Conservation (phyloP, 2,329 filamentous ascomycete species). For the Alternaria infectoria region DNA sequence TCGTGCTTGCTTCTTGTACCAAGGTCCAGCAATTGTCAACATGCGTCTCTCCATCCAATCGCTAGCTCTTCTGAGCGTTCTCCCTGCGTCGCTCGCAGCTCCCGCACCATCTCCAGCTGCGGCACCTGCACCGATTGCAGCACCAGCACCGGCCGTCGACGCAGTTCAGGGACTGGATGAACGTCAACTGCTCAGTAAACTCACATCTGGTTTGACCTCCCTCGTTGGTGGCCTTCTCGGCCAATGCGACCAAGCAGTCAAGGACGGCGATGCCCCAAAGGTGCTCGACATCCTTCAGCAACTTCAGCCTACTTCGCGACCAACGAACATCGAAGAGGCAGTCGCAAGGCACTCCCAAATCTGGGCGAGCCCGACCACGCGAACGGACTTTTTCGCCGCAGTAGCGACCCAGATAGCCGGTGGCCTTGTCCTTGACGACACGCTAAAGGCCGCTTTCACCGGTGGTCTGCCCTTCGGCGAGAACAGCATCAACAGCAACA, state of each 20-base stretch:
- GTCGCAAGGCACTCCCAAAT: constrained; percentile 13
- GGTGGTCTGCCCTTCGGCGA: constrained; percentile 25
- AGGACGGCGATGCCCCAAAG: constrained; percentile 15
- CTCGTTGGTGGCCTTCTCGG: constrained; percentile 15
- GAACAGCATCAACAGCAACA: constrained; percentile 32
- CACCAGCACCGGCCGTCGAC: not conserved
- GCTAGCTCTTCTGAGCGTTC: constrained; percentile 18
- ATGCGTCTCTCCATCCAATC: constrained; percentile 16
- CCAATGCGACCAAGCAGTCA: constrained; percentile 19
- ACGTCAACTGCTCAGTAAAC: constrained; percentile 15
- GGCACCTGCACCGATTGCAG: constrained; percentile 1
- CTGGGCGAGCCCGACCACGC: constrained; percentile 24
- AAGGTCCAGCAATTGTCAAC: not conserved
- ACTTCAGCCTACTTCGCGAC: constrained; percentile 21
- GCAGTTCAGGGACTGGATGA: constrained; percentile 9
- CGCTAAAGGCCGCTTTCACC: constrained; percentile 16
- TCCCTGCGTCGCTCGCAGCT: constrained; percentile 11
- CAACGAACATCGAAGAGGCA: constrained; percentile 21
- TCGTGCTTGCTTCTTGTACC: not conserved
- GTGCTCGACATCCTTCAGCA: constrained; percentile 19
- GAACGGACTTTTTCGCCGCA: constrained; percentile 21
- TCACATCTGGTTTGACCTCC: constrained; percentile 3
- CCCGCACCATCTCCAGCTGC: constrained; percentile 6
- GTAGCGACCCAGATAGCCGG: constrained; percentile 30
- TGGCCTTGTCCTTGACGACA: constrained; percentile 24